Conservation (phyloP, 192 early-diverging fungal species). For the Backusella westeae region DNA sequence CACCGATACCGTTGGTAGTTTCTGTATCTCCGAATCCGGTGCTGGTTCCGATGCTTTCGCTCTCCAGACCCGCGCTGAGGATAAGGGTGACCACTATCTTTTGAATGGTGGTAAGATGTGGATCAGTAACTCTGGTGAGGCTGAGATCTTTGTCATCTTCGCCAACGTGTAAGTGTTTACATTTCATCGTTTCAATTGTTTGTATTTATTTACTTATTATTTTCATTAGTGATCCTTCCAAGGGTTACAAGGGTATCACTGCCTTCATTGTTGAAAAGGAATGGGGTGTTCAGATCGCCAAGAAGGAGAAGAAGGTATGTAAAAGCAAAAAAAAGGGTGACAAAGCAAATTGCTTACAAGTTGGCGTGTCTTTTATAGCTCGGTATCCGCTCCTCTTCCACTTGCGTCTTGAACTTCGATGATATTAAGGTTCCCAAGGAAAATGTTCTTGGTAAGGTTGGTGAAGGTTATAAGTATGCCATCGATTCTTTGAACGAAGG, state of each 20-base stretch:
- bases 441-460: slow-evolving; percentile 90
- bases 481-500: slow-evolving; percentile 98
- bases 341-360: background rate
- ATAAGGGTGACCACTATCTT: slow-evolving; percentile 85
- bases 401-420: slow-evolving; percentile 92
- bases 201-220: background rate
- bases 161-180: slow-evolving; percentile 23
- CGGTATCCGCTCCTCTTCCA: slow-evolving; percentile 93
- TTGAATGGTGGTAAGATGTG: slow-evolving; percentile 89
- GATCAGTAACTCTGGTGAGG: slow-evolving; percentile 90
- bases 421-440: slow-evolving; percentile 77
- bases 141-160: slow-evolving; percentile 66
- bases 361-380: slow-evolving; percentile 25
- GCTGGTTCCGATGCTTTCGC: slow-evolving; percentile 95
- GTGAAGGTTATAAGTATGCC: slow-evolving; percentile 96
- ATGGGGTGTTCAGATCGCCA: slow-evolving; percentile 88
- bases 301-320: slow-evolving; percentile 90
- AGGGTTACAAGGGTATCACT: slow-evolving; percentile 97
- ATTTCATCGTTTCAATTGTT: background rate
- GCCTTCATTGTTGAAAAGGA: slow-evolving; percentile 95
- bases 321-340: slow-evolving; percentile 88
- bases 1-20: slow-evolving; percentile 51
- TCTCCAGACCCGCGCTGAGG: slow-evolving; percentile 83
- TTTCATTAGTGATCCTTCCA: slow-evolving; percentile 61
- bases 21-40: slow-evolving; percentile 74